Percentiles rank a stretch among this genome's conserved stretches.
Conservation (phyloP, 352 stramenopile genomes). For the Pythium sukuiense region DNA sequence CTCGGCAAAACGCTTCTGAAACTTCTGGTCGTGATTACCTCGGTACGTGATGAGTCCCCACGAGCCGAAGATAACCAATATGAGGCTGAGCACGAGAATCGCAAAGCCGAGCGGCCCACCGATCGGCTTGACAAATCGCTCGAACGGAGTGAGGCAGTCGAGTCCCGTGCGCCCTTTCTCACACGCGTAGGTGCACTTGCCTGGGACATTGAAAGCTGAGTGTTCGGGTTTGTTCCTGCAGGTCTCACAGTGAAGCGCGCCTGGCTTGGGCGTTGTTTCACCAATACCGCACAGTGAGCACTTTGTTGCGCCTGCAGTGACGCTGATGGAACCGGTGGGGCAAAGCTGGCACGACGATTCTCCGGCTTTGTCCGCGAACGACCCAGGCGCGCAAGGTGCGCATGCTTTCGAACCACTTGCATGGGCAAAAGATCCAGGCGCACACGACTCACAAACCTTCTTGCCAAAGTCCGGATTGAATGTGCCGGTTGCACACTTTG, state of each 20-base stretch:
- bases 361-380: constrained; percentile 46
- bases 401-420: constrained; percentile 53
- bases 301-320: constrained; percentile 43
- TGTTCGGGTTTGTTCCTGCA: constrained; percentile 70
- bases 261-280: constrained; percentile 57
- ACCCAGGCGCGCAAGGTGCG: constrained; percentile 53
- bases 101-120: constrained; percentile 75
- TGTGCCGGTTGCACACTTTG: constrained; percentile 47
- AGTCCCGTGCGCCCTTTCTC: constrained; percentile 76
- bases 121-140: constrained; percentile 79
- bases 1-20: constrained; percentile 53
- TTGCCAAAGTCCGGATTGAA: constrained; percentile 78
- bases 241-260: constrained; percentile 43
- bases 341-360: constrained; percentile 51
- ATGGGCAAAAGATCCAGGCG: constrained; percentile 50
- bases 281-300: constrained; percentile 79
- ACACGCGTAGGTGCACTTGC: constrained; percentile 82
- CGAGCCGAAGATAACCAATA: constrained; percentile 48
- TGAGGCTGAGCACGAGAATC: constrained; percentile 62
- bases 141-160: constrained; percentile 83
- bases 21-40: constrained; percentile 36
- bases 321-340: constrained; percentile 59
- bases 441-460: constrained; percentile 60
- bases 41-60: constrained; percentile 78
- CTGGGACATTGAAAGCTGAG: constrained; percentile 72